These are phyloP conservation scores for Cercospora beticola DNA, from an alignment of 2,329 filamentous ascomycete species.

Conservation along the genomic window DNA sequence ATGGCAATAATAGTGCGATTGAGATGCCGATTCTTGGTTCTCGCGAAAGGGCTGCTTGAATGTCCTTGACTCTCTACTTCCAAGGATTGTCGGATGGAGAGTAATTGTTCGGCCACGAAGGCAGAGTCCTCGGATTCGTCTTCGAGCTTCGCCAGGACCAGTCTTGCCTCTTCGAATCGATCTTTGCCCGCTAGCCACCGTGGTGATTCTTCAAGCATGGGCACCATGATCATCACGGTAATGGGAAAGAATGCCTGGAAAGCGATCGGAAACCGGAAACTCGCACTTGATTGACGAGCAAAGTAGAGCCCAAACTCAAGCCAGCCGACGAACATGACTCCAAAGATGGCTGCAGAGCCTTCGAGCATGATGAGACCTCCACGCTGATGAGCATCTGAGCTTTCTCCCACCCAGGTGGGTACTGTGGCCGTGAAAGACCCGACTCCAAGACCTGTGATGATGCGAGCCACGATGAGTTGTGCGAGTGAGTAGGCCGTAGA, in stretches of 20 bases:
- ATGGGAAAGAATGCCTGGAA: conserved; percentile 47
- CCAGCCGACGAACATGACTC: conserved; percentile 31
- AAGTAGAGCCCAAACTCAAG: conserved; percentile 30
- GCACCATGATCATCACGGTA: conserved; percentile 36
- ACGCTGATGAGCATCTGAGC: conserved; percentile 25
- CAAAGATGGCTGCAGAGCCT: conserved; percentile 28
- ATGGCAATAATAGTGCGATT: conserved; percentile 31
- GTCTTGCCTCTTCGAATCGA: conserved; percentile 25
- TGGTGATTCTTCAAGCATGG: conserved; percentile 35
- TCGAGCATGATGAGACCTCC: conserved; percentile 26
- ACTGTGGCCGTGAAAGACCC: conserved; percentile 30
- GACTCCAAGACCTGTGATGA: conserved; percentile 51
- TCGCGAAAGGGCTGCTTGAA: conserved; percentile 29
- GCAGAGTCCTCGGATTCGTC: conserved; percentile 27
- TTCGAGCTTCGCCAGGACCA: conserved; percentile 33
- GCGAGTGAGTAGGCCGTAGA: conserved; percentile 40
- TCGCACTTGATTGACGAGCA: conserved; percentile 24
- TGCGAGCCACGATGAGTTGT: conserved; percentile 54
- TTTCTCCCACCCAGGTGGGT: conserved; percentile 27
- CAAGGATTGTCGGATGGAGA: conserved; percentile 26
- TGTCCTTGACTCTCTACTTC: conserved; percentile 26
- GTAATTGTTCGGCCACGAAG: conserved; percentile 22
- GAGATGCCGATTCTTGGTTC: conserved; percentile 28
- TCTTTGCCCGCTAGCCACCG: conserved; percentile 32
- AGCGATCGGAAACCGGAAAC: conserved; percentile 43